phyloP scores from a whole-genome alignment of 805 yeast species.

The Vanderwaltozyma tropicalis region DNA sequence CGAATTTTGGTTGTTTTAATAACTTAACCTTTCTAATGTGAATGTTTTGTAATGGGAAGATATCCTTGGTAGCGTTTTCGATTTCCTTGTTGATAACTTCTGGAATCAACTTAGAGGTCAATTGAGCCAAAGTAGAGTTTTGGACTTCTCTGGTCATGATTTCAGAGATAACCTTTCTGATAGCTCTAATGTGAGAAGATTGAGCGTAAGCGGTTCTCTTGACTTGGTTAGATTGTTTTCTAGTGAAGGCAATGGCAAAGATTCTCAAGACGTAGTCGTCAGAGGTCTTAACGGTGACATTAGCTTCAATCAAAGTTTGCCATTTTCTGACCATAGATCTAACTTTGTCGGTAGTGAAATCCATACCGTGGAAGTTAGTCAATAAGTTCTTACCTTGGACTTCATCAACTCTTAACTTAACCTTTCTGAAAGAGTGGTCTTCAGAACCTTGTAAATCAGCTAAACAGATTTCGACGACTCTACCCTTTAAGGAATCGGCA shows the following conservation, averaged over 20 bases:
- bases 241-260: slow-evolving; percentile 97
- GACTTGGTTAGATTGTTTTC: slow-evolving; percentile 92
- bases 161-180: slow-evolving; percentile 93
- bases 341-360: slow-evolving; percentile 95
- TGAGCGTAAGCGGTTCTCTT: slow-evolving; percentile 98
- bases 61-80: slow-evolving; percentile 88
- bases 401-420: slow-evolving; percentile 96
- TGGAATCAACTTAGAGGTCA: slow-evolving; percentile 94
- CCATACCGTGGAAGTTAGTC: slow-evolving; percentile 99
- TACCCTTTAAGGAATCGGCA: slow-evolving; percentile 96
- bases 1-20: slow-evolving; percentile 98
- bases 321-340: slow-evolving; percentile 97
- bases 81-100: slow-evolving; percentile 98
- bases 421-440: slow-evolving; percentile 96
- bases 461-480: slow-evolving; percentile 89
- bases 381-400: slow-evolving; percentile 97
- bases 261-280: slow-evolving; percentile 96
- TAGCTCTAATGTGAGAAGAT: slow-evolving; percentile 93
- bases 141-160: slow-evolving; percentile 95
- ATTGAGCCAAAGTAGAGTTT: slow-evolving; percentile 90
- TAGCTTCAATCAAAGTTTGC: slow-evolving; percentile 97
- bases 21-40: slow-evolving; percentile 98
- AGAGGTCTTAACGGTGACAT: slow-evolving; percentile 94
- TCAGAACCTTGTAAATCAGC: slow-evolving; percentile 98
- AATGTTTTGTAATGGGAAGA: slow-evolving; percentile 96